Evolutionary conservation across 1,284 basidiomycete genomes (phyloP).

Genomic region (Laetiporus sulphureus): DNA sequence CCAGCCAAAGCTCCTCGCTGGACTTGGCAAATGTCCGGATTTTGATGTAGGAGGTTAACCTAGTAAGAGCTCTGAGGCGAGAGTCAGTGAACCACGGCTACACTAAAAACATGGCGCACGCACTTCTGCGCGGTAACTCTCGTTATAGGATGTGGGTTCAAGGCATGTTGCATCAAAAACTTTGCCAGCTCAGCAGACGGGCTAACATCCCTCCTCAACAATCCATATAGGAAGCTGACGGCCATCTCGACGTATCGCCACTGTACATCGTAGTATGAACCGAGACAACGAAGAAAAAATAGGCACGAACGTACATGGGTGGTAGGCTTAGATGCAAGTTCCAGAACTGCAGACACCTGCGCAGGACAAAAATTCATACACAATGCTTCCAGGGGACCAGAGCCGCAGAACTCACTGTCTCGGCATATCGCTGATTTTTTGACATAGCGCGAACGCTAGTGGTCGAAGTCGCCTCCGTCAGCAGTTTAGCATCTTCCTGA

Average conservation of each 20-base stretch:
- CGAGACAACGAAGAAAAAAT: conserved; percentile 1
- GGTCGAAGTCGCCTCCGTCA: conserved; percentile 37
- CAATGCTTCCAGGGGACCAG: neutral
- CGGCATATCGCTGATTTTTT: conserved; percentile 39
- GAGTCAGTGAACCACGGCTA: conserved; percentile 5
- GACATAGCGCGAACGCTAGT: conserved; percentile 32
- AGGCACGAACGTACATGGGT: conserved; percentile 56
- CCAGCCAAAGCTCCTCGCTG: conserved; percentile 70
- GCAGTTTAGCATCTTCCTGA: conserved; percentile 37
- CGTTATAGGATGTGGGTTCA: conserved; percentile 80
- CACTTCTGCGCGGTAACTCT: conserved; percentile 61
- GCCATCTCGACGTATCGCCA: conserved; percentile 90
- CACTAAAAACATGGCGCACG: conserved; percentile 11
- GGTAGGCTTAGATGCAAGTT: conserved; percentile 55
- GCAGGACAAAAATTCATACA: conserved; percentile 7
- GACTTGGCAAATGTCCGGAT: conserved; percentile 74
- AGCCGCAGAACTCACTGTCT: conserved; percentile 36
- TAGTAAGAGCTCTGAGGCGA: conserved; percentile 60
- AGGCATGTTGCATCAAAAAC: conserved; percentile 65
- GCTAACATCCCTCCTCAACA: conserved; percentile 73
- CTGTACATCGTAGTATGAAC: conserved; percentile 40
- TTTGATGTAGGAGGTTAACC: conserved; percentile 75
- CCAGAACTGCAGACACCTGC: conserved; percentile 60
- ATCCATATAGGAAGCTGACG: conserved; percentile 61
- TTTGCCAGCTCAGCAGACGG: conserved; percentile 57